phyloP scores from a whole-genome alignment of 371 early-diverging fungal genomes.

The Nematocida displodere region DNA sequence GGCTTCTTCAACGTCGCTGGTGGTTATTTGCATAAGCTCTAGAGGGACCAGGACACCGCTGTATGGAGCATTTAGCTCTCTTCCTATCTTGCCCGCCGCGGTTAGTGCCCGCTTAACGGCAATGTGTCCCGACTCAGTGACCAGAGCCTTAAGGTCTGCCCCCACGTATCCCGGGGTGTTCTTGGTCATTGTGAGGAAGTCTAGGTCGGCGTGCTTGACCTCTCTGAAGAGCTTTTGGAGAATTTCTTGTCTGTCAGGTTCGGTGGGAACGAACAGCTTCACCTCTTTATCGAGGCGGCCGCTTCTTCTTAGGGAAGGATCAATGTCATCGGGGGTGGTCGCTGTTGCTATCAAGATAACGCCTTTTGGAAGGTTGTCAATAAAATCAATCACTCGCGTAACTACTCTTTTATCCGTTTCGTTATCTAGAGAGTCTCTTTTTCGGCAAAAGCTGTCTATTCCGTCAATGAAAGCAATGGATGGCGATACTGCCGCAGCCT shows the following conservation, averaged over 20 bases:
- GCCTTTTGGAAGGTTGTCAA: slow-evolving; percentile 49
- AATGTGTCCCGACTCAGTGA: slow-evolving; percentile 54
- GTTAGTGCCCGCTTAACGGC: slow-evolving; percentile 33
- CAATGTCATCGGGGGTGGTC: slow-evolving; percentile 16
- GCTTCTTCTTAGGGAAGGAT: slow-evolving; percentile 49
- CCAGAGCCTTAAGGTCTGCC: slow-evolving; percentile 55
- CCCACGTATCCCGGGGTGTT: slow-evolving; percentile 63
- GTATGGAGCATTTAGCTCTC: background rate
- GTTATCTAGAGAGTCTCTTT: slow-evolving; percentile 35
- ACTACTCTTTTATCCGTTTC: slow-evolving; percentile 48
- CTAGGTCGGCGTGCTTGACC: slow-evolving; percentile 33
- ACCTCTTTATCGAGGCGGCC: slow-evolving; percentile 55
- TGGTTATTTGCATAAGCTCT: slow-evolving; percentile 8
- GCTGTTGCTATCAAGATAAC: slow-evolving; percentile 51
- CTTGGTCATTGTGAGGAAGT: slow-evolving; percentile 50
- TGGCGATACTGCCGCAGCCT: slow-evolving; percentile 40
- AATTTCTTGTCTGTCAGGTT: slow-evolving; percentile 55
- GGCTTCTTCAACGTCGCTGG: slow-evolving; percentile 65
- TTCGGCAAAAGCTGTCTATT: slow-evolving; percentile 50
- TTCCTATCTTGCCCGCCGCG: background rate
- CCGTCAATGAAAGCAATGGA: slow-evolving; percentile 61
- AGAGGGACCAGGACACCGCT: background rate
- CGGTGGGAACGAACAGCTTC: slow-evolving; percentile 60
- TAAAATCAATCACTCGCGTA: slow-evolving; percentile 51
- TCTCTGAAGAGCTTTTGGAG: slow-evolving; percentile 41